These are phyloP conservation scores for Bruguiera sexangula DNA, from an alignment of 345 rosid species.

Conservation along the genomic window DNA sequence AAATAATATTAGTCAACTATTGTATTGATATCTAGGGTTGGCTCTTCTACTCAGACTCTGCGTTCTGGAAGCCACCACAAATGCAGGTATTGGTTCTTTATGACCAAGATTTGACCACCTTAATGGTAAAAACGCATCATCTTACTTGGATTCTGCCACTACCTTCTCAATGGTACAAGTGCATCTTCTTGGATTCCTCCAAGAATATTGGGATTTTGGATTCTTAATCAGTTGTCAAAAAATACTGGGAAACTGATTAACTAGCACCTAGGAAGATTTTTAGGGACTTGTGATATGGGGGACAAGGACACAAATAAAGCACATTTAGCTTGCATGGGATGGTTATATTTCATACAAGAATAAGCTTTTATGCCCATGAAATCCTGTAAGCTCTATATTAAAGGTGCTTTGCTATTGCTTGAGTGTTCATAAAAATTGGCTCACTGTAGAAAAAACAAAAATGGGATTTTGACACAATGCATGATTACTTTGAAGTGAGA, in stretches of 20 bases:
- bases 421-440: not conserved
- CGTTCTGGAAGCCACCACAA: slow-evolving; percentile 89
- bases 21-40: slow-evolving; percentile 63
- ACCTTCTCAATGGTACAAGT: no score
- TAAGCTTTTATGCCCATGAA: no score
- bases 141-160: no score
- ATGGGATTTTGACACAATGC: no score
- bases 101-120: not conserved
- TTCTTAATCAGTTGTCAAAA: not conserved
- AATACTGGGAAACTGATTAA: not conserved
- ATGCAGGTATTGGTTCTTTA: slow-evolving; percentile 53
- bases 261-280: not conserved
- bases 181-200: no score
- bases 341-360: not conserved
- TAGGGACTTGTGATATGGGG: not conserved
- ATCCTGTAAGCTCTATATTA: no score
- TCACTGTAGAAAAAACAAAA: no score
- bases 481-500: no score
- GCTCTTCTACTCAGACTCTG: slow-evolving; percentile 82
- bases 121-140: not conserved
- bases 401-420: not conserved
- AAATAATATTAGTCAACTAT: slow-evolving; percentile 1
- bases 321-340: not conserved
- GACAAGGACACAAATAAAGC: not conserved
- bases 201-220: not conserved